These are phyloP conservation scores for Fusarium sterilihyphosum DNA, from an alignment of 2,329 filamentous ascomycete species.

Conservation along the genomic window DNA sequence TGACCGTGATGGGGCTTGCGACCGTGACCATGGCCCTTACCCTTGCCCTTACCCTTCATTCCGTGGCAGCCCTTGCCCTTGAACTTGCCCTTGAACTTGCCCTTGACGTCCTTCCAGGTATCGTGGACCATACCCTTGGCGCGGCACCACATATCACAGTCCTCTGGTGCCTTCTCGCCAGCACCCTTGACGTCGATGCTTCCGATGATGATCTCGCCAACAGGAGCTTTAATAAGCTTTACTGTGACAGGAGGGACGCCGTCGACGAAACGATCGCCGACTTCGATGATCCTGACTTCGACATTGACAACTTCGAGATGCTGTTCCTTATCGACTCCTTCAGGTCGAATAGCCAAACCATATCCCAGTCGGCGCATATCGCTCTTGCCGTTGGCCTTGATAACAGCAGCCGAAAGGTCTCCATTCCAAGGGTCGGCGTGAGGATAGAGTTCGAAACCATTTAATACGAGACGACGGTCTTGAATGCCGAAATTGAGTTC, in stretches of 20 bases:
- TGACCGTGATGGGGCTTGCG: constrained; percentile 24
- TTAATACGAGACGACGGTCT: constrained; percentile 61
- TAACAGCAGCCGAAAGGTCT: constrained; percentile 57
- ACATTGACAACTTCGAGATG: constrained; percentile 63
- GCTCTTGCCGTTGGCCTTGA: constrained; percentile 51
- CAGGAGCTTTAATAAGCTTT: constrained; percentile 68
- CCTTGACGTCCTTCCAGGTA: constrained; percentile 42
- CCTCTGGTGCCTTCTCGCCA: neutral
- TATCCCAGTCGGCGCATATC: constrained; percentile 59
- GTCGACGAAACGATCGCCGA: constrained; percentile 65
- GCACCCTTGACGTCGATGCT: constrained; percentile 53
- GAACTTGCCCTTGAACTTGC: constrained; percentile 40
- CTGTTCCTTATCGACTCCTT: constrained; percentile 61
- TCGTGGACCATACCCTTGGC: constrained; percentile 51
- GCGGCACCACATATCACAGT: constrained; percentile 64
- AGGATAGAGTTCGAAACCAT: constrained; percentile 70
- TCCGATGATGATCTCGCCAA: constrained; percentile 65
- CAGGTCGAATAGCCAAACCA: constrained; percentile 54
- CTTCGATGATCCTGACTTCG: constrained; percentile 68
- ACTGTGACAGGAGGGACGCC: constrained; percentile 66
- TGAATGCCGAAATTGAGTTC: constrained; percentile 66
- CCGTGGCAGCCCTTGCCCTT: constrained; percentile 43
- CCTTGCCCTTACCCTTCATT: constrained; percentile 17
- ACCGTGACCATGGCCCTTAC: constrained; percentile 8
- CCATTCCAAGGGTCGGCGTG: constrained; percentile 57